A percentile compares a stretch with the other conserved stretches of the same genome.
Evolutionary conservation across 805 yeast genomes (phyloP).

Genomic region (Cyberlindnera lachancei): DNA sequence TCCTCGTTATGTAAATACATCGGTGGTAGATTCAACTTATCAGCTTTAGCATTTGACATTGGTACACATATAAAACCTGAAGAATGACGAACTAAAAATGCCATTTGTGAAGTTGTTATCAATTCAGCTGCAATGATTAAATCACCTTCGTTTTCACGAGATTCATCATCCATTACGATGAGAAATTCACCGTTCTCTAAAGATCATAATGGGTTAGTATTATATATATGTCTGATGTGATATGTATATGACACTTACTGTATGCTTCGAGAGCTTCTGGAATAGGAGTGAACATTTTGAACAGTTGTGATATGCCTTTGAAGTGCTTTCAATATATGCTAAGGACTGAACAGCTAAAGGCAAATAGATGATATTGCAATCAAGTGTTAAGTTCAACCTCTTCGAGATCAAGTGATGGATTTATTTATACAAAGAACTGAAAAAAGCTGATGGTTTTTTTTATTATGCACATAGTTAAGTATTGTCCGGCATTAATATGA

Average conservation of each 20-base stretch:
- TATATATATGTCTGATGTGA: conserved; percentile 1
- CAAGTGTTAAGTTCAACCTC: too few relatives aligned
- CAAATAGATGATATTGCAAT: too few relatives aligned
- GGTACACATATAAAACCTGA: conserved; percentile 96
- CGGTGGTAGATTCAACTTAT: conserved; percentile 67
- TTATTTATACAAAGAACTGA: too few relatives aligned
- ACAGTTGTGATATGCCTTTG: too few relatives aligned
- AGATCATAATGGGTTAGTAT: conserved; percentile 1
- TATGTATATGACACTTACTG: conserved; percentile 28
- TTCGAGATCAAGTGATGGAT: too few relatives aligned
- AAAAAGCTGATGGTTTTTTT: too few relatives aligned
- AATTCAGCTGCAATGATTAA: conserved; percentile 85
- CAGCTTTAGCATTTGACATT: conserved; percentile 68
- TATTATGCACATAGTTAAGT: too few relatives aligned
- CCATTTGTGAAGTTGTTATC: conserved; percentile 81
- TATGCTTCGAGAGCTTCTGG: conserved; percentile 69
- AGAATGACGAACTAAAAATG: conserved; percentile 79
- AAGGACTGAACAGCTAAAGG: too few relatives aligned
- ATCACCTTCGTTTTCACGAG: conserved; percentile 97
- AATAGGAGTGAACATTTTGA: conserved; percentile 39
- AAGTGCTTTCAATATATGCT: too few relatives aligned
- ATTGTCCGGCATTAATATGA: too few relatives aligned
- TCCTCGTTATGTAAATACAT: conserved; percentile 55
- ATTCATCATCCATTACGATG: conserved; percentile 95
- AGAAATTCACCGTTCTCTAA: conserved; percentile 47